phyloP scores from a whole-genome alignment of 768 basidiomycete genomes.

The Boletus tylopilopsis region DNA sequence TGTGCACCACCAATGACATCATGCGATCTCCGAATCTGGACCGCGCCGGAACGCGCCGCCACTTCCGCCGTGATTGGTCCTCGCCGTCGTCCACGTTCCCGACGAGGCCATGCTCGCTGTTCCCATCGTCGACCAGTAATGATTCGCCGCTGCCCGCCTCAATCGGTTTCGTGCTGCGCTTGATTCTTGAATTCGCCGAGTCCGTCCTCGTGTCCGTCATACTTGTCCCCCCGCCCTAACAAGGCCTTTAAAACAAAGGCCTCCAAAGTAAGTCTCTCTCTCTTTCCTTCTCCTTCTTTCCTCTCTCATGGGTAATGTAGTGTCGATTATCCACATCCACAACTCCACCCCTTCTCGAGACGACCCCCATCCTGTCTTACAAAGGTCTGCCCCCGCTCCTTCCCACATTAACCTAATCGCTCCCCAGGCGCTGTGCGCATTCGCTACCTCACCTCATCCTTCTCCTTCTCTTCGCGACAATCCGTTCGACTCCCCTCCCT shows the following conservation, averaged over 20 bases:
- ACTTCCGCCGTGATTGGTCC: conserved; percentile 17
- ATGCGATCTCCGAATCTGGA: conserved; percentile 22
- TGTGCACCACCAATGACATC: conserved; percentile 27
- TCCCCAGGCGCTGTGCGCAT: conserved; percentile 31
- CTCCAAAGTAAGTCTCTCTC: conserved; percentile 23
- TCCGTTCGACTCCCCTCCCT: conserved; percentile 34
- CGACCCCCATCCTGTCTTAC: conserved; percentile 10
- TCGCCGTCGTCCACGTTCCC: conserved; percentile 23
- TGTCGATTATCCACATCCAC: conserved; percentile 31
- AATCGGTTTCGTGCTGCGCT: conserved; percentile 17
- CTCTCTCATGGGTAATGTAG: conserved; percentile 30
- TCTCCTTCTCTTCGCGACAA: conserved; percentile 35
- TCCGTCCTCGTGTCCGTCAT: conserved; percentile 29
- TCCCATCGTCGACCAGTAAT: conserved; percentile 13
- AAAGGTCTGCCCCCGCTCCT: conserved; percentile 24
- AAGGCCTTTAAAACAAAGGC: conserved; percentile 21
- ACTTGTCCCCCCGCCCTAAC: conserved; percentile 27
- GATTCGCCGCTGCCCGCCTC: background rate
- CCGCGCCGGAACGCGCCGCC: conserved; percentile 26
- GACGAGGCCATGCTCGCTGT: conserved; percentile 12
- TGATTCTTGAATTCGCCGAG: conserved; percentile 7
- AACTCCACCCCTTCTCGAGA: conserved; percentile 17
- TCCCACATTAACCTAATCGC: conserved; percentile 33
- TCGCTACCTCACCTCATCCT: conserved; percentile 28
- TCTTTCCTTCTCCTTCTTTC: background rate